Conservation (phyloP, 2,329 filamentous ascomycete genomes). For the Colletotrichum costaricense region DNA sequence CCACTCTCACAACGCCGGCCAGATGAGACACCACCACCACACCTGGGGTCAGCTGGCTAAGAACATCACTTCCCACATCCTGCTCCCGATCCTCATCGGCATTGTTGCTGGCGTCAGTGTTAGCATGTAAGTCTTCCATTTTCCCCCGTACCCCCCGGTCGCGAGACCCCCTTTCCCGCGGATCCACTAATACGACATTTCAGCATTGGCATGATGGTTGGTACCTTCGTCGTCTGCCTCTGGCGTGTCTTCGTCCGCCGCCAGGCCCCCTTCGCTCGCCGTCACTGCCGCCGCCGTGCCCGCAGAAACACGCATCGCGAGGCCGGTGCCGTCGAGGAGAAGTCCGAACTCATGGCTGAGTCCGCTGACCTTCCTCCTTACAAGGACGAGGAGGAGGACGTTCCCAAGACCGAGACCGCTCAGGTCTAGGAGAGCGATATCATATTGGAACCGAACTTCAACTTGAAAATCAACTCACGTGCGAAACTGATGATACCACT, state of each 20-base stretch:
- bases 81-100: constrained; percentile 76
- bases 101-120: constrained; percentile 75
- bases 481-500: constrained; percentile 33
- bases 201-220: constrained; percentile 73
- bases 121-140: constrained; percentile 63
- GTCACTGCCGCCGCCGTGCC: constrained; percentile 45
- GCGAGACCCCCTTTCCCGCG: not conserved
- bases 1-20: constrained; percentile 44
- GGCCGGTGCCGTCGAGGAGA: constrained; percentile 57
- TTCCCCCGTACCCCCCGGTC: not conserved
- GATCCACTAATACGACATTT: constrained; percentile 42
- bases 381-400: constrained; percentile 38
- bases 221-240: constrained; percentile 69
- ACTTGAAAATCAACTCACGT: constrained; percentile 5
- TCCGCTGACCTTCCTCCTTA: constrained; percentile 45
- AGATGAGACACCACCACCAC: constrained; percentile 42
- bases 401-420: constrained; percentile 13
- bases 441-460: not conserved
- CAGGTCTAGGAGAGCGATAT: constrained; percentile 14
- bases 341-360: constrained; percentile 59
- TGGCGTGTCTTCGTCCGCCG: constrained; percentile 65
- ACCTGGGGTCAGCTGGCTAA: constrained; percentile 61
- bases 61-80: constrained; percentile 69
- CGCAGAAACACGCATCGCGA: constrained; percentile 53
- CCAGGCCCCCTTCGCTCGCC: constrained; percentile 44